phyloP scores from a whole-genome alignment of 1,284 basidiomycete species.

The Austroboletus niveus region DNA sequence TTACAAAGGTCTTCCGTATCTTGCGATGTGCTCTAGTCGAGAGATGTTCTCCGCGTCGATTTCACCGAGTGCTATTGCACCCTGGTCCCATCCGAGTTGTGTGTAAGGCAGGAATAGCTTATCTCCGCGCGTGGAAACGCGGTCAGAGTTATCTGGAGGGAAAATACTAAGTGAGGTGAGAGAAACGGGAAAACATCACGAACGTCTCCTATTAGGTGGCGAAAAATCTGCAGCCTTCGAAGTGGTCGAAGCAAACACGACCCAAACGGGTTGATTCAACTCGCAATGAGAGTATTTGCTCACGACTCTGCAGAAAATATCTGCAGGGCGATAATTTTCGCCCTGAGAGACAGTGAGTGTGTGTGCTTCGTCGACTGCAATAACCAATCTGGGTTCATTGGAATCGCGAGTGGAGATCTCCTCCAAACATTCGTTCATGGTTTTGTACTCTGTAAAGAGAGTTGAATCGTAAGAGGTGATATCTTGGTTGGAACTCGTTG shows the following conservation, averaged over 20 bases:
- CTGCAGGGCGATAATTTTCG: not conserved
- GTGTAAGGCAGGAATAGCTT: not conserved
- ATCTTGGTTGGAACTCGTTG: too few species aligned
- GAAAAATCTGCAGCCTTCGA: slow-evolving; percentile 10
- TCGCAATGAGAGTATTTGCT: not conserved
- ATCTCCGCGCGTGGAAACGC: too few species aligned
- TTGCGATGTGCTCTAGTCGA: not conserved
- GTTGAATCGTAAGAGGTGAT: too few species aligned
- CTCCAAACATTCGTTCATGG: too few species aligned
- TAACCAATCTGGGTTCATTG: too few species aligned
- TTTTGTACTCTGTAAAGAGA: too few species aligned
- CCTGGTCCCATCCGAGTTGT: slow-evolving; percentile 1
- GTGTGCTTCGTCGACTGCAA: too few species aligned
- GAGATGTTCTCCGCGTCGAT: not conserved
- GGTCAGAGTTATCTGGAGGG: too few species aligned
- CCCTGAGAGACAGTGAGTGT: too few species aligned
- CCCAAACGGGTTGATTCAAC: slow-evolving; percentile 8
- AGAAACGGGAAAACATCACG: not conserved
- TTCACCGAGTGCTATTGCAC: too few species aligned
- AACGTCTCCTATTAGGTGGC: slow-evolving; percentile 3
- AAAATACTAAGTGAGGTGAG: not conserved
- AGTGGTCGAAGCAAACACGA: slow-evolving; percentile 14
- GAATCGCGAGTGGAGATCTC: too few species aligned
- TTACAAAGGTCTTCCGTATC: slow-evolving; percentile 5
- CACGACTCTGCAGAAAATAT: too few species aligned